Percentiles rank a stretch among this genome's conserved stretches.
Conservation (phyloP, 2,329 filamentous ascomycete genomes). For the Ophiostoma himal-ulmi region DNA sequence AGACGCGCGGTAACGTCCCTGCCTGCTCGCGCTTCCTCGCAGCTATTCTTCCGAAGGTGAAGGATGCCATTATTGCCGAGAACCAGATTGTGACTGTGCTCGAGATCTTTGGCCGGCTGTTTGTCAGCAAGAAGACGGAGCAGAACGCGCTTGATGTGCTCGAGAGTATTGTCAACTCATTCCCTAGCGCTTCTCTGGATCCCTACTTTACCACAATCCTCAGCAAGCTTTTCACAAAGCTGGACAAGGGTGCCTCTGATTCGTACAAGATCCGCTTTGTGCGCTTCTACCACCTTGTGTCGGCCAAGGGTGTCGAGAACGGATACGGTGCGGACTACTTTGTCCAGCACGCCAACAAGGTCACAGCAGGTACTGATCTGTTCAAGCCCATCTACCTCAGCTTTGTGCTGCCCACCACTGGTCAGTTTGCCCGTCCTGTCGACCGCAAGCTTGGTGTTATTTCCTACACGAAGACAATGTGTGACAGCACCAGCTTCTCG, state of each 20-base stretch:
- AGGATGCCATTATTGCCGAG: constrained; percentile 64
- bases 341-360: constrained; percentile 71
- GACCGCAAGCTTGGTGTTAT: constrained; percentile 93
- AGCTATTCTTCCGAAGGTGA: constrained; percentile 74
- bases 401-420: constrained; percentile 82
- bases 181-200: constrained; percentile 70
- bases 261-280: constrained; percentile 82
- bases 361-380: constrained; percentile 61
- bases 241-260: constrained; percentile 65
- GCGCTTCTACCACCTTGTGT: constrained; percentile 89
- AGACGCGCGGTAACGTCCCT: constrained; percentile 86
- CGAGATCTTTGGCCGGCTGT: constrained; percentile 91
- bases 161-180: constrained; percentile 68
- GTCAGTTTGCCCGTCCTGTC: constrained; percentile 77
- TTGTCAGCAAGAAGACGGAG: constrained; percentile 77
- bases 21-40: constrained; percentile 79
- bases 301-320: constrained; percentile 63
- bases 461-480: constrained; percentile 85
- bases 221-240: constrained; percentile 71
- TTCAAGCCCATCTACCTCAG: constrained; percentile 81
- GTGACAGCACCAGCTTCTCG: constrained; percentile 78
- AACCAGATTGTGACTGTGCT: constrained; percentile 82
- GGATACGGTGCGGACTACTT: constrained; percentile 93
- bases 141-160: constrained; percentile 83
- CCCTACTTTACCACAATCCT: constrained; percentile 75